Evolutionary conservation across 169 alveolate species (phyloP).

Genomic region (Eimeria maxima): DNA sequence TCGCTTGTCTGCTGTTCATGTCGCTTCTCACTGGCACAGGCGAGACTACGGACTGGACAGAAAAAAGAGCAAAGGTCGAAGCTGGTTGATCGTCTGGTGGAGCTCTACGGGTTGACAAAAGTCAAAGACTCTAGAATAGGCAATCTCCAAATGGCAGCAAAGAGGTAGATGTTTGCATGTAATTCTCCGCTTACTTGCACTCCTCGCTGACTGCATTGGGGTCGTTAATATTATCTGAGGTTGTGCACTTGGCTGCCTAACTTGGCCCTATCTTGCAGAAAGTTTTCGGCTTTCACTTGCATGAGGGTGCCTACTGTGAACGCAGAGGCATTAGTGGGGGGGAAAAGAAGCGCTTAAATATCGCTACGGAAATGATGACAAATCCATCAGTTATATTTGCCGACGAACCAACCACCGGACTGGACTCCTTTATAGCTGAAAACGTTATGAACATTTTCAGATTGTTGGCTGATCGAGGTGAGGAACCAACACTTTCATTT

Average conservation of each 20-base stretch:
- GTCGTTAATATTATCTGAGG: background rate
- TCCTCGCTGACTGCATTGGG: background rate
- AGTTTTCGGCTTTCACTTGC: background rate
- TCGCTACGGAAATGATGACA: conserved; percentile 90
- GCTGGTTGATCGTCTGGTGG: conserved; percentile 87
- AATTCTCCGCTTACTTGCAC: background rate
- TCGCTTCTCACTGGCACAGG: conserved; percentile 46
- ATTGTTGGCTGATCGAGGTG: conserved; percentile 83
- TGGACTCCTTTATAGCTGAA: conserved; percentile 84
- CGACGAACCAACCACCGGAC: conserved; percentile 93
- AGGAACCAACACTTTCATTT: background rate
- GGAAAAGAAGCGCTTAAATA: conserved; percentile 89
- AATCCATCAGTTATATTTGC: conserved; percentile 90
- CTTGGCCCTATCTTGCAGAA: background rate
- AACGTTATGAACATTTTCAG: conserved; percentile 75
- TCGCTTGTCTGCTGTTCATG: background rate
- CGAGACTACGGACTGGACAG: conserved; percentile 86
- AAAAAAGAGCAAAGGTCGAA: conserved; percentile 79
- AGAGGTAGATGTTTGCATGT: conserved; percentile 18
- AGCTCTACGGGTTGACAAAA: conserved; percentile 85
- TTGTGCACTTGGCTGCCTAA: background rate
- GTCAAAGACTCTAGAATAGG: conserved; percentile 89
- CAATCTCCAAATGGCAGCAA: conserved; percentile 86
- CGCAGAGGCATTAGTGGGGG: conserved; percentile 93
- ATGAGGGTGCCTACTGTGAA: background rate